Base-by-base conservation (phyloP, 139 green algal genomes). In the Coelastrella sp. region DNA sequence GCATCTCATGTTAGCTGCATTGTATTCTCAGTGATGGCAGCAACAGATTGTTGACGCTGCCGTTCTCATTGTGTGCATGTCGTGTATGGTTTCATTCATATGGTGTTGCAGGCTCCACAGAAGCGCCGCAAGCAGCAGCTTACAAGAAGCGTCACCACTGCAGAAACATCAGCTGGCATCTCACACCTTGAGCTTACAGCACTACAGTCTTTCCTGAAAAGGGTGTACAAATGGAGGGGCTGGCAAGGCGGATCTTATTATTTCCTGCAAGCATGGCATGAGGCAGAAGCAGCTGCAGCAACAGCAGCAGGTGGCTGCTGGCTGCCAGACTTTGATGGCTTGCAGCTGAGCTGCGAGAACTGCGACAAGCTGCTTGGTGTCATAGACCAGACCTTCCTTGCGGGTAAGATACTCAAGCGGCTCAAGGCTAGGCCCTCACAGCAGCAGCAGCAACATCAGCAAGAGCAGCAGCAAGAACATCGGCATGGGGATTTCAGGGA, bases 361-460 rank as follows among this genome's bases (percentile, higher is more conserved):
- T 78, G 78, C 25, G 66, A 85, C 8, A 19, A 56, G 27, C 66
- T 91, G 65, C 63, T 81, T 49, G 10, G 35, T 0, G 10, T 80
- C 11, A 57, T 91, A 82, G 87, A 91, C 22, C 20, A 74, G 5
- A 7, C 22, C 0, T 87, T 91, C 59, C 79, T 73, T 78, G 87
- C 19, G 1, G 78, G 87, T 6, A 70, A 81, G 78, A 22, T 87
- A 35, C 35, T 87, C 35, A 63, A 70, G 17, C 27, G 27, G 73
- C 76, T 90, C 27, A 82, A 8, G 22, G 20, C 19, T 60, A 20
- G 25, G 73, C 10, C 84, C 25, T 27, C 19, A 65, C 59, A 60
- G 80, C 80, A 86, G 80, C 58, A 86, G 9, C 8, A 75, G 66
- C 66, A 19, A 3, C 78, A 61, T 6, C 78, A 68, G 11, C 78